Percentiles rank a stretch among this genome's conserved stretches.
Evolutionary conservation across 441 rosid species (phyloP).

Genomic region (Corymbia calophylla): DNA sequence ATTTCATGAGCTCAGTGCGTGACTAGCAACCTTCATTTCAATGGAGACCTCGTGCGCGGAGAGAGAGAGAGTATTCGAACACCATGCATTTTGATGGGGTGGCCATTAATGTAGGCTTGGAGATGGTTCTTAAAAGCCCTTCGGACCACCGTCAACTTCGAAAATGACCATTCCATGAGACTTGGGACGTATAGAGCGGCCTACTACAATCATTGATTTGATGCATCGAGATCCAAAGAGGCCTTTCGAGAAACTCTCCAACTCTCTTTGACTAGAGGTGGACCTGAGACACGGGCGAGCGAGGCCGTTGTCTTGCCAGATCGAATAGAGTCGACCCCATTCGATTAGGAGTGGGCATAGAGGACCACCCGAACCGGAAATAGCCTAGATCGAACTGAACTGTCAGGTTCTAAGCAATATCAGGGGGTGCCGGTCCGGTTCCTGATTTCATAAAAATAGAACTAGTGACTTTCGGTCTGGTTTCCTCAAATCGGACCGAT

Average conservation of each 20-base stretch:
- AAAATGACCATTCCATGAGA: background rate
- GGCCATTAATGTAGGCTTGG: background rate
- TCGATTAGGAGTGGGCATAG: background rate
- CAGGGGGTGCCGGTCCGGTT: rapidly evolving
- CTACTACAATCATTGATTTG: background rate
- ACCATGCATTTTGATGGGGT: background rate
- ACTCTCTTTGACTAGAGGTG: background rate
- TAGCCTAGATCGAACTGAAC: rapidly evolving
- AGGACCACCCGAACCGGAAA: rapidly evolving
- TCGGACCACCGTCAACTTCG: background rate
- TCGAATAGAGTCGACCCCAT: rapidly evolving
- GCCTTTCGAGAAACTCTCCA: background rate
- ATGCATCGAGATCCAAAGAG: background rate
- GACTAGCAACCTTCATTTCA: background rate
- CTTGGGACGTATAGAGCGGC: background rate
- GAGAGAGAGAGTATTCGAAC: background rate
- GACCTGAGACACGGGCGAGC: rapidly evolving
- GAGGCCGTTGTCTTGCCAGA: background rate
- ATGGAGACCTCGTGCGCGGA: background rate
- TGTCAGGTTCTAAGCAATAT: rapidly evolving
- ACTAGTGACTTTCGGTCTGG: too few relatives aligned
- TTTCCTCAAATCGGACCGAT: background rate
- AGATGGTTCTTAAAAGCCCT: background rate
- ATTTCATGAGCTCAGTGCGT: background rate
- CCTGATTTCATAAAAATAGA: too few relatives aligned